A percentile compares a stretch with the other conserved stretches of the same genome.
Conservation (phyloP, 495 filamentous ascomycete species). For the Penicillium silybi region DNA sequence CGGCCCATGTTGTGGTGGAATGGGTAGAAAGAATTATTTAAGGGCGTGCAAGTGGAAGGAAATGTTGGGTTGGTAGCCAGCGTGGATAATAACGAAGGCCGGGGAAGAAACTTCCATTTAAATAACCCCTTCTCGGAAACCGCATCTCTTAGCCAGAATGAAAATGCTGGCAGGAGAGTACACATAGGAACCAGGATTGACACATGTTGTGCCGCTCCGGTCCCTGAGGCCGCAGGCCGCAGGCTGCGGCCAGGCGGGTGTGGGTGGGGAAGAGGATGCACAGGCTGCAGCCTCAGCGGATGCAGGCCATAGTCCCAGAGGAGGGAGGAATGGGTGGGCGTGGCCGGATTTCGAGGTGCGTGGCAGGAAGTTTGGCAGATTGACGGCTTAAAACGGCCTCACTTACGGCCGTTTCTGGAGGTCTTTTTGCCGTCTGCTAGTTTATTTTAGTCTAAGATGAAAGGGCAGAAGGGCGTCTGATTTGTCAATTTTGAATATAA, state of each 20-base stretch:
- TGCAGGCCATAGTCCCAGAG: neutral
- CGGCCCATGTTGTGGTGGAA: neutral
- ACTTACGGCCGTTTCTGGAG: slow-evolving; percentile 15
- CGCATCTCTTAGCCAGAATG: slow-evolving; percentile 1
- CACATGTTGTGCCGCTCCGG: neutral
- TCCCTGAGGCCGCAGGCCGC: slow-evolving; percentile 1
- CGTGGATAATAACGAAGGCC: slow-evolving; percentile 1
- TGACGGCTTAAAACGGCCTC: slow-evolving; percentile 16
- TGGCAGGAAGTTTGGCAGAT: slow-evolving; percentile 6
- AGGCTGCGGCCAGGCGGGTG: neutral
- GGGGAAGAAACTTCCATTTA: slow-evolving; percentile 2
- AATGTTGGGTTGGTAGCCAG: neutral
- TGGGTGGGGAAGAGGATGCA: slow-evolving; percentile 1
- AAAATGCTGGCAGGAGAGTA: slow-evolving; percentile 1
- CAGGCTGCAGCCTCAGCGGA: neutral
- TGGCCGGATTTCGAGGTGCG: neutral
- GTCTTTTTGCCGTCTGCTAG: slow-evolving; percentile 16
- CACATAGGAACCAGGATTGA: slow-evolving; percentile 1
- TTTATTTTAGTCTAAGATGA: too few species aligned
- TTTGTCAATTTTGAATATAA: too few species aligned
- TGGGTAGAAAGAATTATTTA: slow-evolving; percentile 1
- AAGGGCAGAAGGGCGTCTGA: too few species aligned
- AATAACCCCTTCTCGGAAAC: slow-evolving; percentile 2
- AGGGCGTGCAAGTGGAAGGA: neutral
- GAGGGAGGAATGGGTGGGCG: neutral